These are phyloP conservation scores for Auricularia heimuer DNA, from an alignment of 768 basidiomycete species.

Conservation along the genomic window DNA sequence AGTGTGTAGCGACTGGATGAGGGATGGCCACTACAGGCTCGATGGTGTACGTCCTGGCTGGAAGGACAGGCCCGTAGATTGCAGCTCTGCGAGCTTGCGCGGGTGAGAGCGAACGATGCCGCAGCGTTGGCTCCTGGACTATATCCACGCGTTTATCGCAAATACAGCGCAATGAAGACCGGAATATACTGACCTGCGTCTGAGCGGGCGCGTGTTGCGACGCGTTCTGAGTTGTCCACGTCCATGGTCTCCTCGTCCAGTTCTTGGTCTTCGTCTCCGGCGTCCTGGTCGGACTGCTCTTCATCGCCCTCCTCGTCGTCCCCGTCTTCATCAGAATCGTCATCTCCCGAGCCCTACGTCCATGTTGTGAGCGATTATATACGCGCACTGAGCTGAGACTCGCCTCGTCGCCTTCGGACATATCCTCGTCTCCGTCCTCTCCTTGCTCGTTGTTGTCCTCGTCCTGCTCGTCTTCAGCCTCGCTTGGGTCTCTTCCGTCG, in stretches of 20 bases:
- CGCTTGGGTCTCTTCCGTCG: constrained; percentile 49
- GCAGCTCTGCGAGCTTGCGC: constrained; percentile 42
- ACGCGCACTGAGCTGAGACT: constrained; percentile 19
- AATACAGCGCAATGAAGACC: no score
- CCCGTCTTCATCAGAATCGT: constrained; percentile 9
- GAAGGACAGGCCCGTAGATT: constrained; percentile 17
- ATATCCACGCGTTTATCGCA: no score
- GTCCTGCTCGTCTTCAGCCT: constrained; percentile 35
- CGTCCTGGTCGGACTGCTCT: constrained; percentile 36
- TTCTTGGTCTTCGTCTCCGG: neutral
- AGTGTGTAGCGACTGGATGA: constrained; percentile 78
- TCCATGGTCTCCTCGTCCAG: constrained; percentile 3
- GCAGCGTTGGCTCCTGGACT: constrained; percentile 2
- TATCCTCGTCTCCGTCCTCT: constrained; percentile 43
- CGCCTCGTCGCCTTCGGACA: constrained; percentile 64
- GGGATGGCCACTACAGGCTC: constrained; percentile 90
- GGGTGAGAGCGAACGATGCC: constrained; percentile 39
- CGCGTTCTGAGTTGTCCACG: neutral
- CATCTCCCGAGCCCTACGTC: constrained; percentile 18
- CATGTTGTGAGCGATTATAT: constrained; percentile 14
- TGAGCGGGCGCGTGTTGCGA: neutral
- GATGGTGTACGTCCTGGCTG: constrained; percentile 59
- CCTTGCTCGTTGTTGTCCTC: constrained; percentile 9
- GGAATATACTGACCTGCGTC: neutral
- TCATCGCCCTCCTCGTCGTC: constrained; percentile 27